These are phyloP conservation scores for Suhomyces xylopsoci DNA, from an alignment of 805 yeast species.

Conservation along the genomic window DNA sequence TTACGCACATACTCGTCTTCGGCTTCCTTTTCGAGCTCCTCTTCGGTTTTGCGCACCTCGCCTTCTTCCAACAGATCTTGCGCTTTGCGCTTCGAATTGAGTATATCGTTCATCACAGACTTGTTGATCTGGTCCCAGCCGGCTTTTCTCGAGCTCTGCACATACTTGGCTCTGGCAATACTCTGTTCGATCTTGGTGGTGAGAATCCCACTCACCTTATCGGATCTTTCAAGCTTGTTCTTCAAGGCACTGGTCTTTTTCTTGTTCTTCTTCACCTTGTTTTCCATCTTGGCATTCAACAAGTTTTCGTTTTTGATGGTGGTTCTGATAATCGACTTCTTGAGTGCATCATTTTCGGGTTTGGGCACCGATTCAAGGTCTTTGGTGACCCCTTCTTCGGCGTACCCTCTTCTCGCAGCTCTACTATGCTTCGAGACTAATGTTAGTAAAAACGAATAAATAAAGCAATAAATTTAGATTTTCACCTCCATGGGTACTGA, in stretches of 20 bases:
- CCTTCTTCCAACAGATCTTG: not conserved
- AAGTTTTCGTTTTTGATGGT: slow-evolving; percentile 64
- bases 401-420: slow-evolving; percentile 71
- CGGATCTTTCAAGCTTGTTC: slow-evolving; percentile 46
- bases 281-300: slow-evolving; percentile 53
- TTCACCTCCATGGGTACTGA: too few species aligned
- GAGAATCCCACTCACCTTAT: slow-evolving; percentile 52
- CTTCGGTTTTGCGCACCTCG: slow-evolving; percentile 2
- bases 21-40: slow-evolving; percentile 25
- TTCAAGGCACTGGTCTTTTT: slow-evolving; percentile 30
- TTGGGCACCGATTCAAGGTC: slow-evolving; percentile 54
- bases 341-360: slow-evolving; percentile 55
- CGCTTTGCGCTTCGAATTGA: slow-evolving; percentile 4
- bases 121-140: slow-evolving; percentile 72
- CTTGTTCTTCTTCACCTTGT: slow-evolving; percentile 28
- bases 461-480: too few species aligned
- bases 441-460: slow-evolving; percentile 13
- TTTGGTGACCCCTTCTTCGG: slow-evolving; percentile 42
- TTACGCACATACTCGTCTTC: slow-evolving; percentile 36
- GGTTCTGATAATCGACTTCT: slow-evolving; percentile 64
- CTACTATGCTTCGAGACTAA: slow-evolving; percentile 64
- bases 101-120: slow-evolving; percentile 18
- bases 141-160: slow-evolving; percentile 61
- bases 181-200: slow-evolving; percentile 63
- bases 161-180: slow-evolving; percentile 58